These are phyloP conservation scores for Grosmannia serpens DNA, from an alignment of 2,329 filamentous ascomycete genomes.

Conservation along the genomic window DNA sequence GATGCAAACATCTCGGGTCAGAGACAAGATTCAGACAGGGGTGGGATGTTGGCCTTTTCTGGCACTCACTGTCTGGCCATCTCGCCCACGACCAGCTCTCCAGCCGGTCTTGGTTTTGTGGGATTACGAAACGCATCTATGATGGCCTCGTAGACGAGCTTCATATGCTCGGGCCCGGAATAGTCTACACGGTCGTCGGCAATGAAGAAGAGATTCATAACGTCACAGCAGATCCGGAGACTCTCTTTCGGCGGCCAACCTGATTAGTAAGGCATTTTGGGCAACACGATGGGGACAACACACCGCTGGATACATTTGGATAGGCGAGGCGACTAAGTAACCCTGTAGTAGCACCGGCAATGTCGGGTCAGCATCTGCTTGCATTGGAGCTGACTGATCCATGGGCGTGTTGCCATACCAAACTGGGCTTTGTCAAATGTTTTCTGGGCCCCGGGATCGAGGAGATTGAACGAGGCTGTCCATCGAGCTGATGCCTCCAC, in stretches of 20 bases:
- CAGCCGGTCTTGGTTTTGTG: conserved; percentile 8
- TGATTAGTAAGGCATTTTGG: not conserved
- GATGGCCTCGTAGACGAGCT: conserved; percentile 6
- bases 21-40: not conserved
- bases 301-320: conserved; percentile 7
- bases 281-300: not conserved
- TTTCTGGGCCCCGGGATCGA: too few relatives aligned
- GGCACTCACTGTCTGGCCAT: conserved; percentile 15
- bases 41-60: too few relatives aligned
- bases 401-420: too few relatives aligned
- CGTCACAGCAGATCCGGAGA: conserved; percentile 11
- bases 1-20: not conserved
- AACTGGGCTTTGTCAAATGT: too few relatives aligned
- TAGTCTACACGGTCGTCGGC: conserved; percentile 16
- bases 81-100: conserved; percentile 13
- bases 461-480: too few relatives aligned
- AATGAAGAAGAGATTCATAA: conserved; percentile 19
- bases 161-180: conserved; percentile 1
- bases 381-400: too few relatives aligned
- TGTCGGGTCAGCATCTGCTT: too few relatives aligned
- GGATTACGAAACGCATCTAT: conserved; percentile 14
- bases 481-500: too few relatives aligned
- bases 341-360: conserved; percentile 1
- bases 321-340: conserved; percentile 11
- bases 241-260: conserved; percentile 4